Evolutionary conservation across 768 basidiomycete genomes (phyloP).

Genomic region (Phaeotremella skinneri): DNA sequence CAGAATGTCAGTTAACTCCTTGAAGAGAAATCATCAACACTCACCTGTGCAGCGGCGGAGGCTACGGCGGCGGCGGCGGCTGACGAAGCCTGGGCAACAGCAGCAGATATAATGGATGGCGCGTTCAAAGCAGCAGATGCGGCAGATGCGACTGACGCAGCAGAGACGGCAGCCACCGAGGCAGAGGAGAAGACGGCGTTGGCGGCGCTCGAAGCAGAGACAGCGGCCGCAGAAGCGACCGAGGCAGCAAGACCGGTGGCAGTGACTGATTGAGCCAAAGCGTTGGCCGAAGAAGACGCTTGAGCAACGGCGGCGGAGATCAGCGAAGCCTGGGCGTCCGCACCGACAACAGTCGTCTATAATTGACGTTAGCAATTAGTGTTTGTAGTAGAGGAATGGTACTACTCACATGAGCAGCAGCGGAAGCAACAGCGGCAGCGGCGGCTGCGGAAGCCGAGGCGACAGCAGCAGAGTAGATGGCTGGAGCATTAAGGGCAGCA

Average conservation of each 20-base stretch:
- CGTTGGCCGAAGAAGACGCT: background rate
- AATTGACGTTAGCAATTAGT: no score
- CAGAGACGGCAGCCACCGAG: background rate
- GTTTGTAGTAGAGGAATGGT: no score
- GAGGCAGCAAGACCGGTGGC: constrained; percentile 1
- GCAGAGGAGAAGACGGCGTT: background rate
- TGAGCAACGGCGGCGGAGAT: background rate
- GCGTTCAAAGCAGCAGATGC: background rate
- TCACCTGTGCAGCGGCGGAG: no score
- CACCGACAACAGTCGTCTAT: background rate
- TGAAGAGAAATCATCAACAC: no score
- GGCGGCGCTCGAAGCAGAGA: background rate
- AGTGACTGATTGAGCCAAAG: background rate
- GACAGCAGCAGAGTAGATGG: constrained; percentile 1
- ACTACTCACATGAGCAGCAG: no score
- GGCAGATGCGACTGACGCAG: background rate
- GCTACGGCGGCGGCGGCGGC: background rate
- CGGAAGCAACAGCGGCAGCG: background rate
- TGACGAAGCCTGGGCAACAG: background rate
- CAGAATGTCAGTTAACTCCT: background rate
- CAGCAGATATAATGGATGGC: background rate
- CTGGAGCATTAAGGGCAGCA: background rate
- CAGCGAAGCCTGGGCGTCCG: background rate
- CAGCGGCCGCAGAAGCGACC: background rate
- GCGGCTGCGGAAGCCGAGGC: background rate